phyloP scores from a whole-genome alignment of 1,284 basidiomycete genomes.

The Ceratobasidium sp. region DNA sequence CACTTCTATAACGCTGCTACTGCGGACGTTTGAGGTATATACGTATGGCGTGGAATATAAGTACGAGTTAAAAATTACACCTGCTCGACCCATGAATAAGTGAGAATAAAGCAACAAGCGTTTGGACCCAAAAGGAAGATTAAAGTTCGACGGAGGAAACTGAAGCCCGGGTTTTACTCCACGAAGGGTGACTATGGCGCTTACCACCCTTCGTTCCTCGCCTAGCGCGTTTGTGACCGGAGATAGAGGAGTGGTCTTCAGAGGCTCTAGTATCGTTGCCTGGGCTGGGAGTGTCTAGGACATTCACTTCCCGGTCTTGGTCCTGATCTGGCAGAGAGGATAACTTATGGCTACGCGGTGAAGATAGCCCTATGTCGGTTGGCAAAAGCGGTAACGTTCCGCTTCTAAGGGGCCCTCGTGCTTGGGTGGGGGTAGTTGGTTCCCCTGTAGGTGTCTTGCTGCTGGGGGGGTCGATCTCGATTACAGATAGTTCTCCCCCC shows the following conservation, averaged over 20 bases:
- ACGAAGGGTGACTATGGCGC: neutral
- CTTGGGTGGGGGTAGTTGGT: neutral
- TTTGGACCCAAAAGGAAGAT: neutral
- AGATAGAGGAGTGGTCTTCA: neutral
- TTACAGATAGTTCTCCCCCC: constrained; percentile 19
- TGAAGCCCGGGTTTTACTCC: neutral
- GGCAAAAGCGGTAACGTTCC: constrained; percentile 2
- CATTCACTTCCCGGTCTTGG: neutral
- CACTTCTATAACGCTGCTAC: constrained; percentile 68
- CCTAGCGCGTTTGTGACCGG: neutral
- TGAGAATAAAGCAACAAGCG: neutral
- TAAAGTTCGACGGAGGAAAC: constrained; percentile 1
- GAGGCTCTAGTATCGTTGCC: constrained; percentile 11
- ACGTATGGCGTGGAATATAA: constrained; percentile 10
- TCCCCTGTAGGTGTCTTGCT: neutral
- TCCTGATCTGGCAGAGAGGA: neutral
- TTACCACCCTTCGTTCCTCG: constrained; percentile 6
- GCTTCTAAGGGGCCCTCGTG: neutral
- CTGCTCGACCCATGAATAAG: neutral
- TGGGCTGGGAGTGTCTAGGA: constrained; percentile 2
- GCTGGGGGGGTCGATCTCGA: constrained; percentile 10
- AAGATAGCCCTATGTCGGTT: neutral
- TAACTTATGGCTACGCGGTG: neutral
- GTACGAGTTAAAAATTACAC: constrained; percentile 24
- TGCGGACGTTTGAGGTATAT: constrained; percentile 50